Base-by-base conservation (phyloP, 176 grass and related monocot genomes). In the Dactylis glomerata region DNA sequence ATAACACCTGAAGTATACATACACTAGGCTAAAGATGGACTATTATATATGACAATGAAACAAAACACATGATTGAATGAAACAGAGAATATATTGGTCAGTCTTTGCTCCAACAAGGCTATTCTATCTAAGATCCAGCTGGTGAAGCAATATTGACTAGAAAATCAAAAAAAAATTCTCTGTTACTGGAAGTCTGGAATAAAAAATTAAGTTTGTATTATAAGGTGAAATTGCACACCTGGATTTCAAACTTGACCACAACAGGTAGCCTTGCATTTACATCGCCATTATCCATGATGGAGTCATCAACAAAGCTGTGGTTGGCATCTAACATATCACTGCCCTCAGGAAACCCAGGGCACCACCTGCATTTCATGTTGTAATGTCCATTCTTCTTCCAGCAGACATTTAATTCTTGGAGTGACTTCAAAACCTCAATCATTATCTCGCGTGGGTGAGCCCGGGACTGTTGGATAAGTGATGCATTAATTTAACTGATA, bases 371-470 rank as follows among this genome's bases (percentile, higher is more conserved):
- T 78, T 99, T 99, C 93, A 99, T 92, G 81, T 99, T 99, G 81
- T 94, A 99, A n/a, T 94, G 93, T 5, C 93, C 96, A 79, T 95
- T 96, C 70, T 96, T 93, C 83, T 99, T 99, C 96, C 96, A 99
- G 82, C 54, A 89, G 82, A 94, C 91, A 79, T 96, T 82, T 90
- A 99, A 86, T 28, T 99, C 96, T 81, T 94, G 88, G 69, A 99
- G 87, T 87, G 93, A 88, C 88, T 95, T 96, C 26, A 99, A 81
- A 54, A 99, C 91, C 74, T 96, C 93, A 36, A 87, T 81, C 93
- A 99, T 99, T 88, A 99, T 99, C 65, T 99, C 93, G 28, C 86
- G 91, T 28, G 96, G 96, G 86, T 94, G 91, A 68, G 96, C 93
- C 62, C 91, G 83, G 76, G 96, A 99, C 96, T 96, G 91, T 65